A percentile compares a stretch with the other conserved stretches of the same genome.
These are phyloP conservation scores for Lentinus brumalis DNA, from an alignment of 768 basidiomycete genomes.

Conservation along the genomic window DNA sequence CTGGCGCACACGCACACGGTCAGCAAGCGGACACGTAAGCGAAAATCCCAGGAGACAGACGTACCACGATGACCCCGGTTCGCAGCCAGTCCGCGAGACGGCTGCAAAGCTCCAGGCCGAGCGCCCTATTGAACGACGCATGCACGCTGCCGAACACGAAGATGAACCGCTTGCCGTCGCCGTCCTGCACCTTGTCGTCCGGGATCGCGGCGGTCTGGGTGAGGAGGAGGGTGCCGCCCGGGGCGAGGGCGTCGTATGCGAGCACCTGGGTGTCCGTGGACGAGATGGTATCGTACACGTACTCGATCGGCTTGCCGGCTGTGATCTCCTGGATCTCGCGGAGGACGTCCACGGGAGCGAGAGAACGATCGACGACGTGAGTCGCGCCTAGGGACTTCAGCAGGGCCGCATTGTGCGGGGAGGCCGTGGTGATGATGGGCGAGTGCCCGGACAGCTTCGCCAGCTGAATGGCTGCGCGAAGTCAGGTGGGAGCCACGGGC, in stretches of 20 bases:
- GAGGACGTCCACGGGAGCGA: slow-evolving; percentile 3
- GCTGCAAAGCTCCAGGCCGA: slow-evolving; percentile 15
- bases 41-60: not conserved
- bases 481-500: too few relatives aligned
- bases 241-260: slow-evolving; percentile 25
- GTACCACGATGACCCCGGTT: slow-evolving; percentile 24
- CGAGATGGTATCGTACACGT: slow-evolving; percentile 28
- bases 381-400: slow-evolving; percentile 23
- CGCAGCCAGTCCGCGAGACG: slow-evolving; percentile 20
- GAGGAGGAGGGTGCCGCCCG: slow-evolving; percentile 23
- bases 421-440: slow-evolving; percentile 23
- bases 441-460: slow-evolving; percentile 18
- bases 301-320: slow-evolving; percentile 16
- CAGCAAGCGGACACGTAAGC: too few relatives aligned
- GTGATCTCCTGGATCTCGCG: slow-evolving; percentile 20
- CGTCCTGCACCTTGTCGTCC: slow-evolving; percentile 1
- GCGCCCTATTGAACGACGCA: not conserved
- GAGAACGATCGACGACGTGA: slow-evolving; percentile 29
- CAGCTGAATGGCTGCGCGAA: slow-evolving; percentile 17
- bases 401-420: slow-evolving; percentile 9
- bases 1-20: too few relatives aligned
- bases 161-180: slow-evolving; percentile 6
- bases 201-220: slow-evolving; percentile 2
- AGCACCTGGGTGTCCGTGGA: slow-evolving; percentile 23
- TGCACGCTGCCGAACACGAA: slow-evolving; percentile 13